Evolutionary conservation across 192 early-diverging fungal species (phyloP).

Genomic region (Thamnidium elegans): DNA sequence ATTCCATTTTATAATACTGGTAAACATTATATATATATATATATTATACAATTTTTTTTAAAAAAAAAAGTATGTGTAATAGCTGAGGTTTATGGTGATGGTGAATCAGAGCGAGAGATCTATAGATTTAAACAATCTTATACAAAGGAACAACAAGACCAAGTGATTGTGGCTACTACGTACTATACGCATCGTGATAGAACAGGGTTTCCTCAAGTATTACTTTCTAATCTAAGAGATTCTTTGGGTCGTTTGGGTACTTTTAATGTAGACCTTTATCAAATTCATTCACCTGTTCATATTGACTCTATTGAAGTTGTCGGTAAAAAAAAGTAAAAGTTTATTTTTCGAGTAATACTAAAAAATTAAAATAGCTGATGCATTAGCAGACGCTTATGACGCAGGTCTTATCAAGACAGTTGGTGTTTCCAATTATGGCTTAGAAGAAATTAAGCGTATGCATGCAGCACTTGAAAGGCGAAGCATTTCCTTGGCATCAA

Average conservation of each 20-base stretch:
- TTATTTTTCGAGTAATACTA: background rate
- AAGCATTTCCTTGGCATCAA: constrained; percentile 40
- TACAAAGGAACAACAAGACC: too few relatives aligned
- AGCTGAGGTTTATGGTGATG: too few relatives aligned
- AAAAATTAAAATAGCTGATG: constrained; percentile 32
- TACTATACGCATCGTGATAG: too few relatives aligned
- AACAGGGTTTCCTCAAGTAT: too few relatives aligned
- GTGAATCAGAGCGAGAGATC: too few relatives aligned
- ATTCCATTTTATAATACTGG: constrained; percentile 15
- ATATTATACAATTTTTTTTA: background rate
- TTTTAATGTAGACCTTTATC: too few relatives aligned
- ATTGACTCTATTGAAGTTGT: background rate
- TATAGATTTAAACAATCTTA: too few relatives aligned
- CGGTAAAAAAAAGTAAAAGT: background rate
- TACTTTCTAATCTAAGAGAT: too few relatives aligned
- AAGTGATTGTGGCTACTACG: too few relatives aligned
- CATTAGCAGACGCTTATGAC: constrained; percentile 44
- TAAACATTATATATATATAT: background rate
- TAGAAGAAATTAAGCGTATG: constrained; percentile 41
- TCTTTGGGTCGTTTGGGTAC: too few relatives aligned
- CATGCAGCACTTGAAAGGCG: constrained; percentile 43
- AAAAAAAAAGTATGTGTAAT: too few relatives aligned
- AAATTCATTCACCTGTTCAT: too few relatives aligned
- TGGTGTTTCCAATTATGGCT: constrained; percentile 50
- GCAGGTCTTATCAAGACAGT: constrained; percentile 38